Base-by-base conservation (phyloP, 495 filamentous ascomycete genomes). In the Penicillium canescens region DNA sequence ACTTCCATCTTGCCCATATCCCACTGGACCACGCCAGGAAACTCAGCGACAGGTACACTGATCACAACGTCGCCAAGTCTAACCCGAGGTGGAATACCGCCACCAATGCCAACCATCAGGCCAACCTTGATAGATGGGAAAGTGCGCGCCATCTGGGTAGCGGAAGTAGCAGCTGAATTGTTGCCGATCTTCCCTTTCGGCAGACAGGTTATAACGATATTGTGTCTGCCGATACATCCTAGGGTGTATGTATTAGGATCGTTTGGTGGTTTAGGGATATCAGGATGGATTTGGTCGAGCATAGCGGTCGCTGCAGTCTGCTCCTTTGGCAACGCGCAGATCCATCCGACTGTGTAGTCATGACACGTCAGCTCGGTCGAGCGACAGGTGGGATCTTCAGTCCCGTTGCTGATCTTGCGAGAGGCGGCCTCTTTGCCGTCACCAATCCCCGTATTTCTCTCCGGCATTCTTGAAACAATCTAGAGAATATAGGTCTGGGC, bases 71-170 rank as follows among this genome's bases (percentile, higher is more conserved):
- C 63, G 5, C 61, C 60, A 0, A 67, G 54, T 26, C 58, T 41
- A 23, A 67, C 56, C 14, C 44, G 39, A 0, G 23, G 16, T 10
- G 70, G 68, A 13, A 75, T 60, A 6, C 73, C 75, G 16, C 75
- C 73, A 11, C 75, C 70, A 42, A 79, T 78, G 2, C 76, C 75
- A 2, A 79, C 71, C 62, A 78, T 65, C 2, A 79, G 55, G 11
- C 70, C 62, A 23, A 70, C 63, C 49, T 49, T 56, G 44, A 79
- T 65, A 9, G 52, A 50, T 16, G 59, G 59, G 52, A 79, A 79
- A 23, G 56, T 77, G 11, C 43, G 39, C 9, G 18, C 47, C 66
- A 77, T 68, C 3, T 60, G 41, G n/a, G 37, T 54, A 2, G 69
- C 68, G 6, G 71, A 61, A 3, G 51, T 52, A 10, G 66, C 64